These are phyloP conservation scores for Sambucus nigra DNA, from an alignment of 129 eudicot genomes.

Conservation along the genomic window DNA sequence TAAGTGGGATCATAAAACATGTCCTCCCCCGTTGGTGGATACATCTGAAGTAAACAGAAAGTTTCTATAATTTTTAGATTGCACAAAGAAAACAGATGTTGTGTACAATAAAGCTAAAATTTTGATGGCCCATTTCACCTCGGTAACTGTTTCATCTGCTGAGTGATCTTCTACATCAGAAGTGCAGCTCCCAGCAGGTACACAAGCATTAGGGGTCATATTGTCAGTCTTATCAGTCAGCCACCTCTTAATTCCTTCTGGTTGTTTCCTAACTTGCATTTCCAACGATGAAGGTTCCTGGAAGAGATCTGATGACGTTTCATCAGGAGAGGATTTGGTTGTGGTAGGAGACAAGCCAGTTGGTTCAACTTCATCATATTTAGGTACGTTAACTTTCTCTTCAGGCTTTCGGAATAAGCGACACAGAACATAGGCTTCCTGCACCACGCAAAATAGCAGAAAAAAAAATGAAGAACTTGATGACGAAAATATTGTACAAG, in stretches of 20 bases:
- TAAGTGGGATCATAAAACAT: slow-evolving; percentile 4
- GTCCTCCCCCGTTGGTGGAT: slow-evolving; percentile 3
- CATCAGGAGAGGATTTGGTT: slow-evolving; percentile 51
- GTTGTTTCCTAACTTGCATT: slow-evolving; percentile 8
- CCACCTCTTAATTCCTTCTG: slow-evolving; percentile 31
- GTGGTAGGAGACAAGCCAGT: slow-evolving; percentile 36
- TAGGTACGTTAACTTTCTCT: slow-evolving; percentile 29
- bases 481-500: too few species aligned
- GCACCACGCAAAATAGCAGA: too few species aligned
- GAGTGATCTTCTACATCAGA: slow-evolving; percentile 20
- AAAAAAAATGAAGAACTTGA: not conserved
- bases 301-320: slow-evolving; percentile 27
- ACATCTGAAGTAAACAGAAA: slow-evolving; percentile 3
- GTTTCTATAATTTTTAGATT: not conserved
- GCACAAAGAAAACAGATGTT: not conserved
- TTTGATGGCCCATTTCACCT: slow-evolving; percentile 12
- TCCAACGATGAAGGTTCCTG: slow-evolving; percentile 21
- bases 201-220: slow-evolving; percentile 9
- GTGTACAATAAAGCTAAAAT: not conserved
- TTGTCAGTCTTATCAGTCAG: slow-evolving; percentile 27
- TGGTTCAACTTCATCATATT: slow-evolving; percentile 41
- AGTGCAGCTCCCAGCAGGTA: slow-evolving; percentile 27
- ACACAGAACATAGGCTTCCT: slow-evolving; percentile 59
- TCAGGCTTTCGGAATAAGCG: slow-evolving; percentile 57
- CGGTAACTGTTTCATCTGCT: slow-evolving; percentile 24